phyloP scores from a whole-genome alignment of 2,329 filamentous ascomycete genomes.

The Pseudogymnoascus sp. region DNA sequence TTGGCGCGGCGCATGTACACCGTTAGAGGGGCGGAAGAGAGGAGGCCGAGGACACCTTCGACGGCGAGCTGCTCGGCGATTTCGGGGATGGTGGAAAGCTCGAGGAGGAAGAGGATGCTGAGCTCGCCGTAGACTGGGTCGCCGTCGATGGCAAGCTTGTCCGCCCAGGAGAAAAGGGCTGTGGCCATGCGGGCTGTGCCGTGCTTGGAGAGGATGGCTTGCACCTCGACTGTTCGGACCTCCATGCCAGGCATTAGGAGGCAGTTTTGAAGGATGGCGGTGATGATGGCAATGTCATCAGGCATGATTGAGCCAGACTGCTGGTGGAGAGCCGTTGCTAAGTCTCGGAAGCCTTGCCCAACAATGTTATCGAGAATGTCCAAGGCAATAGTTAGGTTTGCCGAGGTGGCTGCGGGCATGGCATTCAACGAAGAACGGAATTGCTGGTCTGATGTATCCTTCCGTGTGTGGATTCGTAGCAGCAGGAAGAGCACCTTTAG shows the following conservation, averaged over 20 bases:
- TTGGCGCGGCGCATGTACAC: conserved; percentile 64
- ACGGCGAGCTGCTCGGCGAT: conserved; percentile 87
- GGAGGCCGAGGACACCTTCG: conserved; percentile 71
- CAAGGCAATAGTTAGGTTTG: conserved; percentile 37
- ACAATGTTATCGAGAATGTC: conserved; percentile 76
- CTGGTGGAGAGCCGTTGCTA: conserved; percentile 78
- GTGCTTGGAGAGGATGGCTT: conserved; percentile 62
- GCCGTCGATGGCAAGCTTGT: conserved; percentile 66
- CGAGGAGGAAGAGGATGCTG: conserved; percentile 80
- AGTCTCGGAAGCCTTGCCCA: conserved; percentile 70
- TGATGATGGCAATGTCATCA: conserved; percentile 79
- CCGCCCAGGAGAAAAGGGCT: conserved; percentile 89
- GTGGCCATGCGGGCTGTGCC: conserved; percentile 73
- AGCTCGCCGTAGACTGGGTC: conserved; percentile 92
- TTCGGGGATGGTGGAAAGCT: conserved; percentile 71
- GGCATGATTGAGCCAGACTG: conserved; percentile 57
- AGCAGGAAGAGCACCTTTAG: conserved; percentile 80
- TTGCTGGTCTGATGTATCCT: conserved; percentile 26
- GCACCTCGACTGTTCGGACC: conserved; percentile 61
- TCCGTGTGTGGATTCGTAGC: conserved; percentile 52
- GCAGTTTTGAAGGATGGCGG: conserved; percentile 78
- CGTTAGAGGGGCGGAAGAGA: conserved; percentile 72
- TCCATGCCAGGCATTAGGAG: conserved; percentile 71
- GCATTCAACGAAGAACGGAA: conserved; percentile 15
- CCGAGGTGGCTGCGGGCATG: conserved; percentile 23